Percentiles rank a stretch among this genome's conserved stretches.
These are phyloP conservation scores for Parachaetomium inaequale DNA, from an alignment of 495 filamentous ascomycete species.

Conservation along the genomic window DNA sequence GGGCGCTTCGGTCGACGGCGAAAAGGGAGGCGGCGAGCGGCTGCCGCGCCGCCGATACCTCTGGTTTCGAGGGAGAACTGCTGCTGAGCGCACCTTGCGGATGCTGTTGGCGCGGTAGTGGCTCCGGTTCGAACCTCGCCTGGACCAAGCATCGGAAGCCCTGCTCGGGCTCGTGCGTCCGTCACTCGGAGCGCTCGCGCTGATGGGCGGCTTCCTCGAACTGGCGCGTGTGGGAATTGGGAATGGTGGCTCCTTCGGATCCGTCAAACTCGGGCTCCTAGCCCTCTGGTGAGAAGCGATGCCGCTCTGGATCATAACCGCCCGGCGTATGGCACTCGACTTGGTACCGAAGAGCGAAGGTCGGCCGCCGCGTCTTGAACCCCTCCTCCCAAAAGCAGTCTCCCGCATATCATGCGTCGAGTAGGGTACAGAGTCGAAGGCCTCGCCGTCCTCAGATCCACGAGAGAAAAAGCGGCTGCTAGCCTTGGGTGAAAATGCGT, in stretches of 20 bases:
- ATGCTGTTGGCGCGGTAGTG: constrained; percentile 55
- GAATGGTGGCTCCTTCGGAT: constrained; percentile 67
- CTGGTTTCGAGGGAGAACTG: constrained; percentile 56
- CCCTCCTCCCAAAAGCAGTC: constrained; percentile 26
- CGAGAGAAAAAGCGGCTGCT: constrained; percentile 27
- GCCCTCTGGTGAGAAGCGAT: constrained; percentile 67
- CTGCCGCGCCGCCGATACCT: constrained; percentile 50
- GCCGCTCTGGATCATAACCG: constrained; percentile 75
- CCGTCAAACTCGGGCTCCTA: constrained; percentile 72
- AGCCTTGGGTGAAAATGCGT: constrained; percentile 22
- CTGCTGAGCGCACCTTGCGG: constrained; percentile 79
- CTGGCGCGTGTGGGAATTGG: constrained; percentile 87
- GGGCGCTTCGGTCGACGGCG: constrained; percentile 59
- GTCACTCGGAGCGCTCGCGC: constrained; percentile 64
- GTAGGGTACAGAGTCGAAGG: constrained; percentile 29
- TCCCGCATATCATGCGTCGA: constrained; percentile 32
- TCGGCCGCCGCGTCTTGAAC: constrained; percentile 34
- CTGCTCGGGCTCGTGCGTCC: constrained; percentile 74
- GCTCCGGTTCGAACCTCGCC: constrained; percentile 39
- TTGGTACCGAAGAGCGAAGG: constrained; percentile 32
- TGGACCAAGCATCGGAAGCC: constrained; percentile 37
- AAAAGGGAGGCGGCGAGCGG: constrained; percentile 63
- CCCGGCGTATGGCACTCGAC: constrained; percentile 49
- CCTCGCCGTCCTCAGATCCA: constrained; percentile 23
- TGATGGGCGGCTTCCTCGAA: constrained; percentile 70